A percentile compares a stretch with the other conserved stretches of the same genome.
These are phyloP conservation scores for Fragaria iinumae DNA, from an alignment of 306 rosid genomes.

Conservation along the genomic window DNA sequence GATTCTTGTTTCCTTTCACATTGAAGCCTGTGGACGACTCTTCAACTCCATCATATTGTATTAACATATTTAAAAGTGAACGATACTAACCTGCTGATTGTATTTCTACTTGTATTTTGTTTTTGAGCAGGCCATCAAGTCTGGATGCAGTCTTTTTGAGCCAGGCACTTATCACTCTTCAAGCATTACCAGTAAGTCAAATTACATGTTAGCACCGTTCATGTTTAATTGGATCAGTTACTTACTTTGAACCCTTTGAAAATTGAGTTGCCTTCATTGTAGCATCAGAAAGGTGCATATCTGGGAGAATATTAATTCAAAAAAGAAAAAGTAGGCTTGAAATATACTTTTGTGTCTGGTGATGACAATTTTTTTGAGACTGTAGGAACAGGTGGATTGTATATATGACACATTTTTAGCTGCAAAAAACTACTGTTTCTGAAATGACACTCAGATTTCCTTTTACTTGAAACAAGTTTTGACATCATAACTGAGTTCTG, in stretches of 20 bases:
- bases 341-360: not conserved
- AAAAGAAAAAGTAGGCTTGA: not conserved
- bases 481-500: not conserved
- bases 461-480: not conserved
- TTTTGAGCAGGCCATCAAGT: slow-evolving; percentile 77
- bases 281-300: not conserved
- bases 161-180: slow-evolving; percentile 67
- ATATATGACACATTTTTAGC: not conserved
- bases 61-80: slow-evolving; percentile 3
- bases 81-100: slow-evolving; percentile 9
- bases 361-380: not conserved
- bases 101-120: slow-evolving; percentile 18
- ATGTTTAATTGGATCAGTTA: not conserved
- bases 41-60: slow-evolving; percentile 6
- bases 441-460: not conserved
- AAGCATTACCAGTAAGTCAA: slow-evolving; percentile 85
- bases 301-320: not conserved
- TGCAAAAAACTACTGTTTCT: not conserved
- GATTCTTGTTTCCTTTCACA: slow-evolving; percentile 2
- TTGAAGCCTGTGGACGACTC: not conserved
- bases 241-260: not conserved
- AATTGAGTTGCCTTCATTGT: slow-evolving; percentile 4
- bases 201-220: not conserved
- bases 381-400: not conserved
- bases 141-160: slow-evolving; percentile 88